phyloP scores from a whole-genome alignment of 2,329 filamentous ascomycete species.

The Kalmusia sp. region DNA sequence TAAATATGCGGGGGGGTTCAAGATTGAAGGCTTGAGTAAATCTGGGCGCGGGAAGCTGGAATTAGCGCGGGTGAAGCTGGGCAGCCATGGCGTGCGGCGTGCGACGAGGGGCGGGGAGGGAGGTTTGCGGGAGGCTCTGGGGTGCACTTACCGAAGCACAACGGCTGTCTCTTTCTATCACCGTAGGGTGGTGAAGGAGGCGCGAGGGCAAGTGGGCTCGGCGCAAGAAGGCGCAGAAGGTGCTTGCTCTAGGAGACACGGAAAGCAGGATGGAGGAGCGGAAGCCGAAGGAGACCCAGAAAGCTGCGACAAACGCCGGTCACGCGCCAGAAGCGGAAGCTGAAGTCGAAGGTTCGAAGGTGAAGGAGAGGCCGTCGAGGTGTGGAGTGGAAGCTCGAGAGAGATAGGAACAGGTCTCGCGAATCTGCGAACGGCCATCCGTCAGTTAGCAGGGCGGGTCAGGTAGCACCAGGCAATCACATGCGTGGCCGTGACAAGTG shows the following conservation, averaged over 20 bases:
- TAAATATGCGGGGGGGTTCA: conserved; percentile 38
- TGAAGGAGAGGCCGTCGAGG: conserved; percentile 42
- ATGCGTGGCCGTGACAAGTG: conserved; percentile 28
- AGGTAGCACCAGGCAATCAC: conserved; percentile 37
- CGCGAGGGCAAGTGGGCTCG: conserved; percentile 21
- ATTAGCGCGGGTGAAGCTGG: conserved; percentile 36
- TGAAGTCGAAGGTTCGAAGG: conserved; percentile 35
- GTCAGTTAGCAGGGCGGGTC: conserved; percentile 33
- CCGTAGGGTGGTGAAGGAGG: conserved; percentile 21
- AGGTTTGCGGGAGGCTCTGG: conserved; percentile 13
- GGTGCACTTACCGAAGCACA: conserved; percentile 38
- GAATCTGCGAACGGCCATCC: conserved; percentile 39
- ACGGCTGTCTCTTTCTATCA: conserved; percentile 20
- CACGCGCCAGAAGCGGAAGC: conserved; percentile 26
- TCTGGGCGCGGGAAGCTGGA: conserved; percentile 27
- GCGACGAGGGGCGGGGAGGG: conserved; percentile 12
- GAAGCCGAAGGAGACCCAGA: conserved; percentile 34
- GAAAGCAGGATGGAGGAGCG: conserved; percentile 4
- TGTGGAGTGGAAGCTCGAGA: conserved; percentile 24
- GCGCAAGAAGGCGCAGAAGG: conserved; percentile 22
- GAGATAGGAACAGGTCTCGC: conserved; percentile 30
- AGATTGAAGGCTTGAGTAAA: conserved; percentile 27
- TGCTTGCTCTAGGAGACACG: background rate
- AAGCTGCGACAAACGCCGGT: conserved; percentile 44
- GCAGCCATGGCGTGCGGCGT: background rate